A percentile compares a stretch with the other conserved stretches of the same genome.
Conservation (phyloP, 2,329 filamentous ascomycete species). For the Aspergillus ruber region DNA sequence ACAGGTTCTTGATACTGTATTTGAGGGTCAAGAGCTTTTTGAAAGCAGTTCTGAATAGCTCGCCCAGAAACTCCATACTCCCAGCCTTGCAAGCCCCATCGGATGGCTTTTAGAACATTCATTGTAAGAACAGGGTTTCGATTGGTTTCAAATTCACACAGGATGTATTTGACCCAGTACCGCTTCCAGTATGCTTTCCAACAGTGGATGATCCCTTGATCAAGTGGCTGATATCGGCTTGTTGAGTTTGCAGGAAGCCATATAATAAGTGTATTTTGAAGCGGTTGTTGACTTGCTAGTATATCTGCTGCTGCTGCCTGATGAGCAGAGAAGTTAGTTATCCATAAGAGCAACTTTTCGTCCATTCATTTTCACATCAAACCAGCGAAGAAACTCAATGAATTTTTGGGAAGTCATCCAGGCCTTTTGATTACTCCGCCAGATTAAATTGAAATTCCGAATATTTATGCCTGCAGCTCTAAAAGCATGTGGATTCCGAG, state of each 20-base stretch:
- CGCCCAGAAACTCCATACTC: slow-evolving; percentile 1
- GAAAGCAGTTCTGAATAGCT: slow-evolving; percentile 5
- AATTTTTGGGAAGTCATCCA: neutral
- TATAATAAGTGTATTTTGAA: slow-evolving; percentile 7
- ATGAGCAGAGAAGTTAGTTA: slow-evolving; percentile 9
- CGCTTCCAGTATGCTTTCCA: neutral
- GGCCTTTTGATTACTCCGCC: neutral
- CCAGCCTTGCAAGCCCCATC: slow-evolving; percentile 7
- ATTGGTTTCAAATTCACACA: neutral
- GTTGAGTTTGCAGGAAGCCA: slow-evolving; percentile 5
- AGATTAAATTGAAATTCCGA: neutral
- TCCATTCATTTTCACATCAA: slow-evolving; percentile 6
- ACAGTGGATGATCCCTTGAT: slow-evolving; percentile 1
- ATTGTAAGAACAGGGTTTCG: neutral
- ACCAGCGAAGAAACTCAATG: slow-evolving; percentile 5
- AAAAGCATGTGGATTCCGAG: neutral
- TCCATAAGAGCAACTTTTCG: slow-evolving; percentile 10
- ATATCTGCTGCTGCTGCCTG: slow-evolving; percentile 2
- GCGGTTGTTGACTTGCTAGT: neutral
- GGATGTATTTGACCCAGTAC: neutral
- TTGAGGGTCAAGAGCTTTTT: slow-evolving; percentile 2
- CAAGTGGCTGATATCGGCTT: slow-evolving; percentile 5
- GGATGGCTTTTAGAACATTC: slow-evolving; percentile 5
- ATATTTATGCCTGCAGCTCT: neutral
- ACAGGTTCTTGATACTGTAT: neutral